phyloP scores from a whole-genome alignment of 2,329 filamentous ascomycete genomes.

The Scleromitrula shiraiana region DNA sequence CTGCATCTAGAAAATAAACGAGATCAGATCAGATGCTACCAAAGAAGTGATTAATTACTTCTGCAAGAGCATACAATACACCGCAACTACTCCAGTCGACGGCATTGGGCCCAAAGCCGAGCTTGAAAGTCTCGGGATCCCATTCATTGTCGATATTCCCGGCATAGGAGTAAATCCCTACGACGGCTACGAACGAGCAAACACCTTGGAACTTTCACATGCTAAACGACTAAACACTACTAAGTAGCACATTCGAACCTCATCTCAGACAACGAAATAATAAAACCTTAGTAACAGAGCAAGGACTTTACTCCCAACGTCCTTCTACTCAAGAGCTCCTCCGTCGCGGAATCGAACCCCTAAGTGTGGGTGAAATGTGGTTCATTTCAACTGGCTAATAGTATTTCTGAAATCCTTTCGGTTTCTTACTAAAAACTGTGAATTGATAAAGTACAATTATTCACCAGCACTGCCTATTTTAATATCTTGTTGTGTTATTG shows the following conservation, averaged over 20 bases:
- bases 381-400: too few species aligned
- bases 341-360: background rate
- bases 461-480: too few species aligned
- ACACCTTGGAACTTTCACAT: slow-evolving; percentile 33
- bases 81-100: slow-evolving; percentile 39
- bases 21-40: slow-evolving; percentile 14
- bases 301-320: background rate
- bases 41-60: slow-evolving; percentile 40
- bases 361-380: too few species aligned
- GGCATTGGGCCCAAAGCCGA: slow-evolving; percentile 35
- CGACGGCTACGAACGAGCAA: slow-evolving; percentile 44
- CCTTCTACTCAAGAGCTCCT: background rate
- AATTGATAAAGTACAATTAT: too few species aligned
- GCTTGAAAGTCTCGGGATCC: slow-evolving; percentile 37
- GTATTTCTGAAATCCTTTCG: too few species aligned
- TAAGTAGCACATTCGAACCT: slow-evolving; percentile 30
- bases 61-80: slow-evolving; percentile 38
- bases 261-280: slow-evolving; percentile 28
- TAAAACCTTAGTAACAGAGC: background rate
- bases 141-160: slow-evolving; percentile 46
- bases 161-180: slow-evolving; percentile 55
- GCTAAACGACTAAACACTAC: slow-evolving; percentile 29
- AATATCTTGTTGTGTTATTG: too few species aligned
- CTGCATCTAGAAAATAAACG: background rate
- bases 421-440: too few species aligned